Conservation (phyloP, 345 rosid species). For the Salix arbutifolia region DNA sequence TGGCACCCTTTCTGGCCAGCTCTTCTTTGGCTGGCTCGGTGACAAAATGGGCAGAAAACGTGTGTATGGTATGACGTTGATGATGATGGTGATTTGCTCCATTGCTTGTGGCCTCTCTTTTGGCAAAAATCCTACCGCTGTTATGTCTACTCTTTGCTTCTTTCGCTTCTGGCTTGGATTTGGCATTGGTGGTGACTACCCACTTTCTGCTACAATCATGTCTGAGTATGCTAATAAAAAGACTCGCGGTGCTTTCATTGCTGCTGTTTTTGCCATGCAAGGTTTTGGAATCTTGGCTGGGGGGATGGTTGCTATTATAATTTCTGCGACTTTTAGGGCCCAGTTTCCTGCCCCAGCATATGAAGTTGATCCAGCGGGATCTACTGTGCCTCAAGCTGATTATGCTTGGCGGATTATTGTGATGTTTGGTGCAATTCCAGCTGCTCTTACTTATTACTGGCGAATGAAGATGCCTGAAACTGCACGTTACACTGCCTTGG, state of each 20-base stretch:
- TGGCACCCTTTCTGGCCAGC: conserved; percentile 70
- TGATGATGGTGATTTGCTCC: conserved; percentile 60
- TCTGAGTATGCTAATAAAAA: conserved; percentile 72
- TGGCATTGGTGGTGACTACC: conserved; percentile 84
- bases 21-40: conserved; percentile 84
- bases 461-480: conserved; percentile 81
- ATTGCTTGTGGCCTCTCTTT: conserved; percentile 62
- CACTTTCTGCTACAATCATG: conserved; percentile 86
- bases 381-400: conserved; percentile 63
- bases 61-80: conserved; percentile 61
- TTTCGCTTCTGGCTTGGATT: conserved; percentile 86
- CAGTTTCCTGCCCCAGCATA: conserved; percentile 41
- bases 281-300: conserved; percentile 70
- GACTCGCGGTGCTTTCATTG: conserved; percentile 73
- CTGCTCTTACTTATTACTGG: conserved; percentile 62
- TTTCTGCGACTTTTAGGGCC: conserved; percentile 38
- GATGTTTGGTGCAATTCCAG: conserved; percentile 72
- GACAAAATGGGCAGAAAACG: conserved; percentile 68
- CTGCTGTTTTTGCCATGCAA: conserved; percentile 80
- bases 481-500: conserved; percentile 70
- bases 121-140: conserved; percentile 32
- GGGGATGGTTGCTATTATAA: conserved; percentile 43
- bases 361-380: conserved; percentile 25
- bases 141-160: conserved; percentile 66
- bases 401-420: conserved; percentile 60